Evolutionary conservation across 2,329 filamentous ascomycete species (phyloP).

Genomic region (Neonectria punicea): DNA sequence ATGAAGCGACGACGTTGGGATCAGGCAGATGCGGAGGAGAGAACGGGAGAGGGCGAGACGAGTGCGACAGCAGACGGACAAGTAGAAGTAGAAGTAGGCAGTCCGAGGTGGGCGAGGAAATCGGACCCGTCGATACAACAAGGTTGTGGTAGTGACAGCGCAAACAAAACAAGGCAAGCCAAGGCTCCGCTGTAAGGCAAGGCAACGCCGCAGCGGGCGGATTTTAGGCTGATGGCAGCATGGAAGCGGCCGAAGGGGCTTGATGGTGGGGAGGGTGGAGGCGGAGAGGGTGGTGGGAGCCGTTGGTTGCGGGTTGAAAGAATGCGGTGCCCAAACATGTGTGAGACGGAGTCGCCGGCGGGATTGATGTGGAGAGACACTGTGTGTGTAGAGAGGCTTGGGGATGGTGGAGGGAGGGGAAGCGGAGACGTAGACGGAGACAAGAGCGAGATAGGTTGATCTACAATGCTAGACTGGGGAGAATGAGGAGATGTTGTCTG

Average conservation of each 20-base stretch:
- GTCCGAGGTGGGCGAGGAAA: slow-evolving; percentile 8
- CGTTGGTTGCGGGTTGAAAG: slow-evolving; percentile 10
- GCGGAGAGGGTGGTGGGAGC: background rate
- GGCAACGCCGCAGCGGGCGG: slow-evolving; percentile 5
- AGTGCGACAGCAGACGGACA: slow-evolving; percentile 3
- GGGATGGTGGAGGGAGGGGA: background rate
- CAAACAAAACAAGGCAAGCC: slow-evolving; percentile 10
- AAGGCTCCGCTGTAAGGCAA: background rate
- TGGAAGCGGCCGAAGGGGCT: background rate
- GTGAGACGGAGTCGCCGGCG: slow-evolving; percentile 15
- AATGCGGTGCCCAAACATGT: slow-evolving; percentile 3
- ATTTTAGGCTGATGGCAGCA: slow-evolving; percentile 18
- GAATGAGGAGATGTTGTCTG: slow-evolving; percentile 7
- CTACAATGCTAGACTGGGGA: background rate
- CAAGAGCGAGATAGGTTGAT: slow-evolving; percentile 13
- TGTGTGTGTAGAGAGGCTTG: background rate
- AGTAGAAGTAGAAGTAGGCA: slow-evolving; percentile 12
- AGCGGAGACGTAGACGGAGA: slow-evolving; percentile 4
- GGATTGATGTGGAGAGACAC: slow-evolving; percentile 11
- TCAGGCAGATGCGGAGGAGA: slow-evolving; percentile 7
- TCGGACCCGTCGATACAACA: slow-evolving; percentile 14
- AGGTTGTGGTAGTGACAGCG: slow-evolving; percentile 10
- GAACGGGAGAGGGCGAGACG: background rate
- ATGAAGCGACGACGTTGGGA: slow-evolving; percentile 9
- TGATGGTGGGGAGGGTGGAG: background rate